A percentile compares a stretch with the other conserved stretches of the same genome.
These are phyloP conservation scores for Cladophialophora chaetospira DNA, from an alignment of 2,329 filamentous ascomycete species.

Conservation along the genomic window DNA sequence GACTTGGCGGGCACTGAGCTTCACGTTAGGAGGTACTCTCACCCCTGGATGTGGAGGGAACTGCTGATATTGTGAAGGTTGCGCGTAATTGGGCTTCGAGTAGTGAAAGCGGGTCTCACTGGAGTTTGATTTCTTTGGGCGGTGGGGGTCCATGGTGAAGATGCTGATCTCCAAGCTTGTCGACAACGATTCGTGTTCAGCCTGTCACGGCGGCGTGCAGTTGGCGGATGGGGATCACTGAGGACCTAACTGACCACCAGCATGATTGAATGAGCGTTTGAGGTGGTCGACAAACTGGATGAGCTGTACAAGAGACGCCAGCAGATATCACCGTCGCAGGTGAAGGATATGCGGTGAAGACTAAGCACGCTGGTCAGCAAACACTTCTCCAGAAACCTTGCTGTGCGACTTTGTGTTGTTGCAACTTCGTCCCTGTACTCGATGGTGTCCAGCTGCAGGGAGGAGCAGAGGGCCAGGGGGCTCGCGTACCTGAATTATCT, in stretches of 20 bases:
- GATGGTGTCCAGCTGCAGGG: too few relatives aligned
- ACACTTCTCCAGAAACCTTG: too few relatives aligned
- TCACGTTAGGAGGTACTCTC: slow-evolving; percentile 23
- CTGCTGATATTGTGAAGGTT: slow-evolving; percentile 27
- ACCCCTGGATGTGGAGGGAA: slow-evolving; percentile 28
- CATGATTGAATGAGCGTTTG: slow-evolving; percentile 10
- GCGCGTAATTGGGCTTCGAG: slow-evolving; percentile 25
- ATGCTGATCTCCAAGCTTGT: neutral
- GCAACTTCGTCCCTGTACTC: too few relatives aligned
- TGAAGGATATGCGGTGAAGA: too few relatives aligned
- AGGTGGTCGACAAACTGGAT: neutral
- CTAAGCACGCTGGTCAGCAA: too few relatives aligned
- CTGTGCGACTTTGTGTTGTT: too few relatives aligned
- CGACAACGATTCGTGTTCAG: neutral
- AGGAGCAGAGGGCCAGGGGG: too few relatives aligned
- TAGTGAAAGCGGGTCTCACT: slow-evolving; percentile 24
- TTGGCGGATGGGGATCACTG: neutral
- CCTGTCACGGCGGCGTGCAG: neutral
- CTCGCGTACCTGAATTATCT: too few relatives aligned
- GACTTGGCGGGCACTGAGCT: slow-evolving; percentile 26
- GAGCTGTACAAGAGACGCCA: too few relatives aligned
- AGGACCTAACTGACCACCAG: neutral
- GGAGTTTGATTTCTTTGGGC: slow-evolving; percentile 3
- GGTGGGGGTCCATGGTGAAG: slow-evolving; percentile 7
- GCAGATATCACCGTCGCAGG: too few relatives aligned